These are phyloP conservation scores for Globisporangium solare DNA, from an alignment of 352 stramenopile genomes.

Conservation along the genomic window DNA sequence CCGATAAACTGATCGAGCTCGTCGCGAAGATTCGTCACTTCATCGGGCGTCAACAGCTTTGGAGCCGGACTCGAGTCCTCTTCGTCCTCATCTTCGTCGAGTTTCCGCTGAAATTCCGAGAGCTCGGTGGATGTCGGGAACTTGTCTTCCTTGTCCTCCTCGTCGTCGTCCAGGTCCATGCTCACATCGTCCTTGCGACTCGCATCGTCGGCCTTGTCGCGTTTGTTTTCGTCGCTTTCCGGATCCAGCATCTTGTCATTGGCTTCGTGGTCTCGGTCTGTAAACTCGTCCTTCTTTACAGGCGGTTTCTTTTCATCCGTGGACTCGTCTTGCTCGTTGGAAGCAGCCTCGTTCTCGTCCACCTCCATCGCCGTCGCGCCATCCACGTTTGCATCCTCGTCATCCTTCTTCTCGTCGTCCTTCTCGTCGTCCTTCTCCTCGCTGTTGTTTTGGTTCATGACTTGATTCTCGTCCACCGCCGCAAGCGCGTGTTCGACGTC, in stretches of 20 bases:
- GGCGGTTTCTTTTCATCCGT: constrained; percentile 23
- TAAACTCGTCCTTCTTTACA: constrained; percentile 23
- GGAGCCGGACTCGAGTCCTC: constrained; percentile 26
- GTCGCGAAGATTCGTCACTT: constrained; percentile 69
- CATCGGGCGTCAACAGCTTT: constrained; percentile 51
- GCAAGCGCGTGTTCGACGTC: constrained; percentile 64
- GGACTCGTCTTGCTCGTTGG: constrained; percentile 25
- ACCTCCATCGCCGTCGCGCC: constrained; percentile 59
- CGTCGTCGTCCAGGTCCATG: constrained; percentile 31
- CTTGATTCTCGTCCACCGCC: constrained; percentile 59
- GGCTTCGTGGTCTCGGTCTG: constrained; percentile 17
- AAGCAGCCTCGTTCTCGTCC: constrained; percentile 52
- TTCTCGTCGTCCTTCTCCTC: constrained; percentile 56
- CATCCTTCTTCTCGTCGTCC: constrained; percentile 36
- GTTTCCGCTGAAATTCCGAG: constrained; percentile 31
- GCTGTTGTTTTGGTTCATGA: constrained; percentile 47
- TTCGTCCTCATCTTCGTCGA: constrained; percentile 25
- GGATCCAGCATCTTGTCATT: constrained; percentile 18
- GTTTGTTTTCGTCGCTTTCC: constrained; percentile 18
- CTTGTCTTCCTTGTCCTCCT: constrained; percentile 19
- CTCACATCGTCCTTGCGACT: constrained; percentile 22
- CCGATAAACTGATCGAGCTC: constrained; percentile 79
- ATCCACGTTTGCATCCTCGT: constrained; percentile 22
- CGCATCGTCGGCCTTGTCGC: constrained; percentile 23
- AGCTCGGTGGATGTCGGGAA: constrained; percentile 22